Evolutionary conservation across 768 basidiomycete species (phyloP), one percentile per base, ranked within the genome.

Genomic region (Galerina marginata): DNA sequence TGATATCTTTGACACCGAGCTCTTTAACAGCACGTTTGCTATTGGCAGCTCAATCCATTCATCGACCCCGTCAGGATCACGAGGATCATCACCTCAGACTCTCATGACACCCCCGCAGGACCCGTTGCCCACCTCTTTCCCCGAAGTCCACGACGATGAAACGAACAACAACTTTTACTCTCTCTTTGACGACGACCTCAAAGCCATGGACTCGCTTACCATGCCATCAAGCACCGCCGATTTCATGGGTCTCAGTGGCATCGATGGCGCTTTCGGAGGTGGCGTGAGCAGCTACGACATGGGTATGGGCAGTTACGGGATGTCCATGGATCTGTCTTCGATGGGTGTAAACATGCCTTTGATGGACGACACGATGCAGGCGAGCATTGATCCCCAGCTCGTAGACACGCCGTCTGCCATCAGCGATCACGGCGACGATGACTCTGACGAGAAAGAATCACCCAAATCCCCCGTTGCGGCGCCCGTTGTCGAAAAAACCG

Each of bases 321-420:
- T 59, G 54, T 42, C 59, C 25, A 65, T 67, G 59, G 66, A 64
- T 53, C 37, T 65, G 15, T 63, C 65, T 11, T 44, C 58, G 5
- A 55, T 67, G 48, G 62, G 57, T 12, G 37, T 64, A 4, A 51
- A 56, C n/a, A 64, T 62, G 64, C 60, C 58, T 3, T 23, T 65
- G 25, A 48, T 66, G 50, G 61, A 67, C 16, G 66, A 66, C 37
- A 29, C 59, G 15, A 62, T 67, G 43, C 64, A 67, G 53, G 61
- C 57, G 54, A 65, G 72, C 47, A 93, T 93, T 70, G 89, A 93
- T 71, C 91, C 92, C 0, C 88, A 89, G 71, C 86, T 92, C 55
- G 87, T 92, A 58, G 87, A 81, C 42, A 88, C 89, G 72, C 86
- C 25, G 70, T 74, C 36, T 20, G 65, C 71, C 3, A 77, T 54